Base-by-base conservation (phyloP, 768 basidiomycete species). In the Tephrocybe rancida region DNA sequence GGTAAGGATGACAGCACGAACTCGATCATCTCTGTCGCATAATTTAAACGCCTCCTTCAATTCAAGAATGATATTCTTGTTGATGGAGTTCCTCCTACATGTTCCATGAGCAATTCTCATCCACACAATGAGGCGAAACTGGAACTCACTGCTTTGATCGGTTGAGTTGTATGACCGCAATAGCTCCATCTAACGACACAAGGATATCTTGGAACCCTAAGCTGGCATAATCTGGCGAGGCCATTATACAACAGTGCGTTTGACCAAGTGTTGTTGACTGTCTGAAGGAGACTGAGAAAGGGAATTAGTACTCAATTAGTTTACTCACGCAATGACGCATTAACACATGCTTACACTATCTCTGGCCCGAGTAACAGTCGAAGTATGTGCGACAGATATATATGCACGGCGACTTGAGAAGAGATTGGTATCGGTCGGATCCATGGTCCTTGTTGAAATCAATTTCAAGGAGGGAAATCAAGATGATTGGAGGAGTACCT, bases 1-100 rank as follows among this genome's bases (percentile, higher is more conserved):
- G 2, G 81, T 83, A 32, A 82, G 57, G 18, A 84, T 71, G 16
- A 83, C 74, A 0, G 70, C 82, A 32, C 76, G 73, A 19, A 84
- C 77, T 34, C 77, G 73, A 57, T 83, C 82, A 52, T 84, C 83
- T 43, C 65, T 70, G 67, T 83, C 80, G 18, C 73, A 73, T 3
- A 80, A 58, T 18, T 73, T 73, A 54, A 81, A 82, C 1, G 71
- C 71, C 39, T 74, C 64, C 29, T 74, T 65, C 32, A 82, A 59
- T 13, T 83, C 80, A 0, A 63, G 24, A 22, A 66, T 62, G 11
- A 82, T 54, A 10, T 49, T 56, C 3, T 34, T 47, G 22, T 61
- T 67, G 60, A 78, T 77, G 6, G 73, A 77, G 56, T 83, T 84
- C 41, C 76, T 71, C 56, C 82, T 83, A 32, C 27, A 21, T 22